phyloP scores from a whole-genome alignment of 2,329 filamentous ascomycete species.

The Huntiella decipiens region DNA sequence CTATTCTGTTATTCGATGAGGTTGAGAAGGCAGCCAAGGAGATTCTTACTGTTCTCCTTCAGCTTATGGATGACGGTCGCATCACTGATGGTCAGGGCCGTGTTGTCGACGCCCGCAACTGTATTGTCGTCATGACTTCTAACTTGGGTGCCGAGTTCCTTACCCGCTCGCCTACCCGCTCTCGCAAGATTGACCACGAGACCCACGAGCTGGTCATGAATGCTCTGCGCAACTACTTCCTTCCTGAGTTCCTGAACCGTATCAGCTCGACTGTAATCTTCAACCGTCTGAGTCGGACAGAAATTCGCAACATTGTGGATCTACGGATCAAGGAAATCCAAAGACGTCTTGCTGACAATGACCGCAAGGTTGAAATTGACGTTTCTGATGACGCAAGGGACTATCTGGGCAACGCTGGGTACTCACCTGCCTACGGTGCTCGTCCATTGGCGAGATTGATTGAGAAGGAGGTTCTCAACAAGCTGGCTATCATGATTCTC shows the following conservation, averaged over 20 bases:
- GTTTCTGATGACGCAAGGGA: slow-evolving; percentile 75
- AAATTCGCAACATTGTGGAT: slow-evolving; percentile 93
- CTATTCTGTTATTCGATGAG: slow-evolving; percentile 92
- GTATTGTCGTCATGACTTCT: slow-evolving; percentile 97
- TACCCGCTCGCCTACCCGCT: slow-evolving; percentile 54
- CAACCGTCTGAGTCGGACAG: slow-evolving; percentile 75
- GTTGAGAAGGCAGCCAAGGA: slow-evolving; percentile 98
- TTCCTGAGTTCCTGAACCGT: slow-evolving; percentile 96
- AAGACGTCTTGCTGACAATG: slow-evolving; percentile 69
- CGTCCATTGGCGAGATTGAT: slow-evolving; percentile 76
- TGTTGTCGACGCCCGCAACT: slow-evolving; percentile 88
- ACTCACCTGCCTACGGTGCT: slow-evolving; percentile 89
- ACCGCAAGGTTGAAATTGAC: slow-evolving; percentile 68
- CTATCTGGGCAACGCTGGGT: slow-evolving; percentile 78
- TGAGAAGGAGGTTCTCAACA: slow-evolving; percentile 92
- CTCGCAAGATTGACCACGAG: slow-evolving; percentile 69
- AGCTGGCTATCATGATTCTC: slow-evolving; percentile 76
- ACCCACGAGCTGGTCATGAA: slow-evolving; percentile 83
- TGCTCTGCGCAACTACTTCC: slow-evolving; percentile 82
- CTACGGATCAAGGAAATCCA: slow-evolving; percentile 77
- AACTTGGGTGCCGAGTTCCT: slow-evolving; percentile 92
- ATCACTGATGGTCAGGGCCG: slow-evolving; percentile 97
- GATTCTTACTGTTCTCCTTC: slow-evolving; percentile 86
- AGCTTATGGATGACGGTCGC: slow-evolving; percentile 97
- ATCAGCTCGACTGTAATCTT: slow-evolving; percentile 95